Percentiles rank a stretch among this genome's conserved stretches.
Evolutionary conservation across 2,329 filamentous ascomycete genomes (phyloP).

Genomic region (Alternaria gansuensis): DNA sequence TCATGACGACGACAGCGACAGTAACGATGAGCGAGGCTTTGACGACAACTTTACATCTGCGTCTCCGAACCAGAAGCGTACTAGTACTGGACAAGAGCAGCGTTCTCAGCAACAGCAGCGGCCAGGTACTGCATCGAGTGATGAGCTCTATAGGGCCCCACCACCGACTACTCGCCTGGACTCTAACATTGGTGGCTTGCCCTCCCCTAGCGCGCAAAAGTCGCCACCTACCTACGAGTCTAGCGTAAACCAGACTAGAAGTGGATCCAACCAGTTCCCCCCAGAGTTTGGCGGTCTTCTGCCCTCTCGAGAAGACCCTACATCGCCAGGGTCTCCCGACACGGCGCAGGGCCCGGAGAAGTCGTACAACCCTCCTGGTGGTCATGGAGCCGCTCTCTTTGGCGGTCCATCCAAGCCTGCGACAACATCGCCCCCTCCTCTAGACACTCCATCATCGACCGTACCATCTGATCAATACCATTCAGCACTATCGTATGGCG

Average conservation of each 20-base stretch:
- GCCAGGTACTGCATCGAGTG: conserved; percentile 40
- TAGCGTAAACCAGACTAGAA: conserved; percentile 48
- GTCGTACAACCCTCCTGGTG: conserved; percentile 49
- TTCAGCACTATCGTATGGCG: conserved; percentile 52
- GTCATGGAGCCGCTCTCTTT: conserved; percentile 54
- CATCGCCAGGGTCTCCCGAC: conserved; percentile 48
- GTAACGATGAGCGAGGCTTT: conserved; percentile 75
- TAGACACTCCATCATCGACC: conserved; percentile 53
- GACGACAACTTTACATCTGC: conserved; percentile 89
- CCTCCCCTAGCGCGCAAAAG: conserved; percentile 63
- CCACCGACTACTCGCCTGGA: conserved; percentile 49
- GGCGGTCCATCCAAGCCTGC: conserved; percentile 50
- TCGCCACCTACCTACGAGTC: conserved; percentile 68
- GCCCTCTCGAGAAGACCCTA: conserved; percentile 64
- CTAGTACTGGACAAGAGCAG: conserved; percentile 38
- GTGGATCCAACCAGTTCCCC: conserved; percentile 59
- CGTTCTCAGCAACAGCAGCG: conserved; percentile 39
- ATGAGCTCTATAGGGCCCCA: conserved; percentile 46
- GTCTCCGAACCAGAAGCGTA: conserved; percentile 52
- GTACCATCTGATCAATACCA: conserved; percentile 56
- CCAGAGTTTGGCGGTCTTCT: conserved; percentile 65
- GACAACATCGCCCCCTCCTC: conserved; percentile 51
- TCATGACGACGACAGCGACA: conserved; percentile 82
- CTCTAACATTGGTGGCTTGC: conserved; percentile 55
- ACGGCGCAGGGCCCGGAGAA: conserved; percentile 52